A percentile compares a stretch with the other conserved stretches of the same genome.
These are phyloP conservation scores for Castanea sativa DNA, from an alignment of 306 rosid genomes.

Conservation along the genomic window DNA sequence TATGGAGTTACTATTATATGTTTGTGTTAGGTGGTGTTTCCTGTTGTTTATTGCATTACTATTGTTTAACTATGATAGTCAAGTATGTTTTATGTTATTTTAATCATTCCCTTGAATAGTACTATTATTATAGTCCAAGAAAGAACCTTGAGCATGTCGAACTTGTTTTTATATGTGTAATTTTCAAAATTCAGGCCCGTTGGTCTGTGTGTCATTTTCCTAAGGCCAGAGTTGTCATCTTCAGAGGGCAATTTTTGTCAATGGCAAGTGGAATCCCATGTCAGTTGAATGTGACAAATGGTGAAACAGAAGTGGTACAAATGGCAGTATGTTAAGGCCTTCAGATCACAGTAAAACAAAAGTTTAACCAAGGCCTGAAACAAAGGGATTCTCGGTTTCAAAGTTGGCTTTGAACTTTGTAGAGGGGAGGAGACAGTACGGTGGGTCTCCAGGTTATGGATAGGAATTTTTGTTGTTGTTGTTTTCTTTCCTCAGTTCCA, in stretches of 20 bases:
- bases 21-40: conserved; percentile 26
- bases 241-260: conserved; percentile 30
- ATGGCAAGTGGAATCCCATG: conserved; percentile 56
- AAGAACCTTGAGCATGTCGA: no score
- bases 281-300: conserved; percentile 44
- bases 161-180: background rate
- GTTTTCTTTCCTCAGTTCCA: no score
- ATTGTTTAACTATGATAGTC: background rate
- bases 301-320: conserved; percentile 19
- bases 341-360: conserved; percentile 6
- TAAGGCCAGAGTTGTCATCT: conserved; percentile 28
- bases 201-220: conserved; percentile 10
- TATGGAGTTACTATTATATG: conserved; percentile 7
- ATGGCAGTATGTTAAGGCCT: conserved; percentile 31
- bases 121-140: background rate
- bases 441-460: no score
- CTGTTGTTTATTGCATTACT: conserved; percentile 2
- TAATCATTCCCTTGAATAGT: background rate
- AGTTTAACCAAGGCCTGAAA: no score
- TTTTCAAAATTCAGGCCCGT: conserved; percentile 7
- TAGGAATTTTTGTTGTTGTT: no score
- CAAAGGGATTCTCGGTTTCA: no score
- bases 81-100: background rate
- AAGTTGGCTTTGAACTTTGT: no score
- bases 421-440: no score